phyloP scores from a whole-genome alignment of 2,329 filamentous ascomycete genomes.

The Phialemonium atrogriseum region DNA sequence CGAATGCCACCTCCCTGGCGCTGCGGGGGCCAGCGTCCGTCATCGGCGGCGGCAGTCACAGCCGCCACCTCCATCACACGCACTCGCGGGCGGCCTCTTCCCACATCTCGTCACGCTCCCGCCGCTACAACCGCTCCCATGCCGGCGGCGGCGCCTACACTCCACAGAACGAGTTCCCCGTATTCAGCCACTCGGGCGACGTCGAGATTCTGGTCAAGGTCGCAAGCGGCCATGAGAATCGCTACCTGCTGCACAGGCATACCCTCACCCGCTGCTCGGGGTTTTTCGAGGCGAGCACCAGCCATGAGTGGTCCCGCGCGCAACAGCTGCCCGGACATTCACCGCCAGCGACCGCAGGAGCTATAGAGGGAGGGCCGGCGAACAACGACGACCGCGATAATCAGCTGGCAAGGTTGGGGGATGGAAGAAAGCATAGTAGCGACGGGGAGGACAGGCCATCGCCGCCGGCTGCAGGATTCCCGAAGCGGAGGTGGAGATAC shows the following conservation, averaged over 20 bases:
- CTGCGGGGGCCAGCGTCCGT: conserved; percentile 23
- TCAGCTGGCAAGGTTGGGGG: conserved; percentile 47
- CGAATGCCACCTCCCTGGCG: conserved; percentile 21
- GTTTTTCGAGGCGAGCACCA: conserved; percentile 85
- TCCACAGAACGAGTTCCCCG: conserved; percentile 83
- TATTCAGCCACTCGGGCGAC: conserved; percentile 85
- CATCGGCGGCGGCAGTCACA: conserved; percentile 17
- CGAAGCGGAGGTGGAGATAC: conserved; percentile 70
- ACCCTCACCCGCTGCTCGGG: conserved; percentile 85
- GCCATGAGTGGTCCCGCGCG: conserved; percentile 63
- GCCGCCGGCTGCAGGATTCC: conserved; percentile 27
- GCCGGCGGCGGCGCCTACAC: conserved; percentile 61
- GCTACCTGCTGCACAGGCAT: conserved; percentile 80
- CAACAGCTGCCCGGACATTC: conserved; percentile 19
- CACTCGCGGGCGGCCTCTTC: conserved; percentile 11
- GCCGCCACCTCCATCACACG: conserved; percentile 11
- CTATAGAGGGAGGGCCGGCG: conserved; percentile 11
- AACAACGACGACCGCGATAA: conserved; percentile 8
- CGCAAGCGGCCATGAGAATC: conserved; percentile 62
- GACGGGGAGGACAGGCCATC: conserved; percentile 24
- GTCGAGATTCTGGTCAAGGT: conserved; percentile 75
- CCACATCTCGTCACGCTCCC: conserved; percentile 17
- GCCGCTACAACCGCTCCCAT: conserved; percentile 71
- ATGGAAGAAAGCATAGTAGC: conserved; percentile 29
- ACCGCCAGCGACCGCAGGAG: conserved; percentile 21